Conservation (phyloP, 177 flowering plant genomes). For the Telopea speciosissima region DNA sequence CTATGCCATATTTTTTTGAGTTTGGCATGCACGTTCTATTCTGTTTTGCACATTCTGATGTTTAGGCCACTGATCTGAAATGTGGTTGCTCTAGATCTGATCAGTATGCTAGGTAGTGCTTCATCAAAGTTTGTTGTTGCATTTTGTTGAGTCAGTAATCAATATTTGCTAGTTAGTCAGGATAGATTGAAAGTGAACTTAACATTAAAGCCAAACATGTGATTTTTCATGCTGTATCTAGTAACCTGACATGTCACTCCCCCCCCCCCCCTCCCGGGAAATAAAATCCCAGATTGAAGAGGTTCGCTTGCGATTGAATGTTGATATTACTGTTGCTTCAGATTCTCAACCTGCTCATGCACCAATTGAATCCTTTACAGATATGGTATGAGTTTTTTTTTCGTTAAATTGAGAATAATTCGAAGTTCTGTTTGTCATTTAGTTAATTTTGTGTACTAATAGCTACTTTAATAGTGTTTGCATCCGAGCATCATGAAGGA, state of each 20-base stretch:
- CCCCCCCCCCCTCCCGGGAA: too few species aligned
- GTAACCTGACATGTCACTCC: background rate
- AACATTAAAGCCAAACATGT: too few species aligned
- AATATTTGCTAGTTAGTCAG: too few species aligned
- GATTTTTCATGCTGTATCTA: background rate
- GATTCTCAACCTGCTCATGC: constrained; percentile 45
- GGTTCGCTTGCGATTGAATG: constrained; percentile 48
- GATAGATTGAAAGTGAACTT: too few species aligned
- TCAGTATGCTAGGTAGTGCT: too few species aligned
- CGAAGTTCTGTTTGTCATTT: background rate
- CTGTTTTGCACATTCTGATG: too few species aligned
- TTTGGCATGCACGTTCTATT: too few species aligned
- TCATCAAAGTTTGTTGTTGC: too few species aligned
- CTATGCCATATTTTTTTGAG: too few species aligned
- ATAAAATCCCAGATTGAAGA: constrained; percentile 39
- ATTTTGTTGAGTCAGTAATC: too few species aligned
- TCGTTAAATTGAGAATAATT: background rate
- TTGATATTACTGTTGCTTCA: constrained; percentile 43
- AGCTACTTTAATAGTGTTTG: constrained; percentile 33
- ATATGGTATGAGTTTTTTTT: constrained; percentile 39
- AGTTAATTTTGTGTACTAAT: background rate
- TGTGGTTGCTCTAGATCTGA: too few species aligned
- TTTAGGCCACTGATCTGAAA: too few species aligned
- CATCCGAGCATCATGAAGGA: constrained; percentile 51
- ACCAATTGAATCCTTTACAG: constrained; percentile 52